Evolutionary conservation across 2,329 filamentous ascomycete species (phyloP), one percentile per base, ranked within the genome.

Genomic region (Verruconis gallopava): DNA sequence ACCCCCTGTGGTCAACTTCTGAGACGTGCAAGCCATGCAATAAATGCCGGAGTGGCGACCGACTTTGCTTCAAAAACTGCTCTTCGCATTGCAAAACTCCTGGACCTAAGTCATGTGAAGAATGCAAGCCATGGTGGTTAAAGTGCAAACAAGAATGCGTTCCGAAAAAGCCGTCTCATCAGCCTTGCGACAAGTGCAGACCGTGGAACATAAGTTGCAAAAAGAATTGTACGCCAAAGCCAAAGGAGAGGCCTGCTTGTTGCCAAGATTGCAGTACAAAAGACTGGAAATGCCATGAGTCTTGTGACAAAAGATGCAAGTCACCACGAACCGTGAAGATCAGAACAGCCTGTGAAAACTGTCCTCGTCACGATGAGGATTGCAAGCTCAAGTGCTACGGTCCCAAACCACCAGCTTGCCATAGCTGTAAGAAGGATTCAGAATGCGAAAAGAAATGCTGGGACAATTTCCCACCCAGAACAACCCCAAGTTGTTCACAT

Each of bases 371-470:
- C 11, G 40, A 42, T 22, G 12, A 14, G 9, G 13, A 22, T 17
- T 42, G 40, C 30, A 14, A 36, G 6, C 21, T 21, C 4, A 14
- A 35, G 17, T 42, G 40, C 33, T 42, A 21, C 14, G 33, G 25
- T n/a, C 38, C 38, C 30, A 40, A 28, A 40, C 38, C 25, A 17
- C 38, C 15, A 30, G 17, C n/a, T 5, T 32, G 15, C 25, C 6
- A 30, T n/a, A 30, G n/a, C 9, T 30, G 25, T n/a, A 30, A 30
- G 9, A 30, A 30, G 25, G 25, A 9, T n/a, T n/a, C 25, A 30
- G 6, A 9, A n/a, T 30, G 25, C 25, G 25, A 30, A n/a, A 30
- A 30, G 25, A 30, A 30, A n/a, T 30, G 25, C 25, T 30, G 25
- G 25, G 9, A 30, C 25, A n/a, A 9, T 30, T n/a, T n/a, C n/a